Evolutionary conservation across 2,329 filamentous ascomycete genomes (phyloP).

Genomic region (Phaeosphaeriaceae sp.): DNA sequence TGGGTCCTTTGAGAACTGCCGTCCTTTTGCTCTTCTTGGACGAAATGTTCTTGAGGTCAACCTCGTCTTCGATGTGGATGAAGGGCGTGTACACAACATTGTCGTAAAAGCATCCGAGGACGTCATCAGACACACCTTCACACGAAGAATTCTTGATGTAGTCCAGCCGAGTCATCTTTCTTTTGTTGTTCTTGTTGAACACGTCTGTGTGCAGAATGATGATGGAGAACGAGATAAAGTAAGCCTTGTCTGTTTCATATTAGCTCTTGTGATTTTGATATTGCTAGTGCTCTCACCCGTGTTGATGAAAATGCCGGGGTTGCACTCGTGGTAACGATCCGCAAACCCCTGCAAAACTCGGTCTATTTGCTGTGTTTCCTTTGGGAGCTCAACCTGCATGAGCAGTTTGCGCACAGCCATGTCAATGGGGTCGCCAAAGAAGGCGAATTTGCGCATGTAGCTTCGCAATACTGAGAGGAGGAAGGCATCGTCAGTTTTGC

Average conservation of each 20-base stretch:
- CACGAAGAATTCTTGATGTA: constrained; percentile 94
- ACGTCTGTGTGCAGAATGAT: constrained; percentile 96
- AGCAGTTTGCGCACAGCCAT: constrained; percentile 96
- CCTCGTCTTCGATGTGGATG: constrained; percentile 93
- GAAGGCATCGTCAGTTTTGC: constrained; percentile 86
- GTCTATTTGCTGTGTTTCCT: constrained; percentile 98
- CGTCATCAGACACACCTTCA: constrained; percentile 91
- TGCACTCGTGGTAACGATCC: constrained; percentile 97
- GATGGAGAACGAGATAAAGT: constrained; percentile 96
- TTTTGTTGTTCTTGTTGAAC: constrained; percentile 99
- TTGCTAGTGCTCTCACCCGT: constrained; percentile 57
- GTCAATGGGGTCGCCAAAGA: constrained; percentile 96
- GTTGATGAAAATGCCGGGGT: constrained; percentile 90
- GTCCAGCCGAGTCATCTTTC: constrained; percentile 96
- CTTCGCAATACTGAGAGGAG: constrained; percentile 83
- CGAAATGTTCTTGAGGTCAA: constrained; percentile 77
- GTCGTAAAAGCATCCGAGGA: constrained; percentile 96
- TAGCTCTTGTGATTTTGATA: constrained; percentile 12
- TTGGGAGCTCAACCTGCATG: constrained; percentile 95
- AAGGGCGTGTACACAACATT: constrained; percentile 99
- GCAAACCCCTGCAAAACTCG: constrained; percentile 92
- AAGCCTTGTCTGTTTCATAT: constrained; percentile 76
- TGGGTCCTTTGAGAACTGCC: constrained; percentile 61
- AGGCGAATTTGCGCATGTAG: constrained; percentile 93
- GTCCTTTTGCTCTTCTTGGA: constrained; percentile 75